phyloP scores from a whole-genome alignment of 331 rosid species.

The Acacia pycnantha region DNA sequence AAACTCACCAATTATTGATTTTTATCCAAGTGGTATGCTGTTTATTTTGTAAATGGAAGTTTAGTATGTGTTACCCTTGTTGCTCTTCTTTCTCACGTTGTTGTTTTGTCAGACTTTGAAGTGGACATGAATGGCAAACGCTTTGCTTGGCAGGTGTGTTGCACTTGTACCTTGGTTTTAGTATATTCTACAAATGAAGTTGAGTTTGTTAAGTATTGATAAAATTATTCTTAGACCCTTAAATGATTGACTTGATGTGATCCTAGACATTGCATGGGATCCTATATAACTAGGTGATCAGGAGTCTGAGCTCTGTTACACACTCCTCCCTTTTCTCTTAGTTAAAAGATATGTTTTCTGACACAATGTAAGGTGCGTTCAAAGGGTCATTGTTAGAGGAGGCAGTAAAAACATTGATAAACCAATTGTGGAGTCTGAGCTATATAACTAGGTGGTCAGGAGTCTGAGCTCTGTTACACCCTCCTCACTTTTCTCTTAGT shows the following conservation, averaged over 20 bases:
- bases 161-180: slow-evolving; percentile 7
- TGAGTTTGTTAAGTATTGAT: not conserved
- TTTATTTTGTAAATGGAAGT: not conserved
- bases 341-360: not conserved
- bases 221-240: not conserved
- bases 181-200: slow-evolving; percentile 6
- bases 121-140: slow-evolving; percentile 99
- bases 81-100: slow-evolving; percentile 26
- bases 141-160: slow-evolving; percentile 87
- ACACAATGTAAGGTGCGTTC: no score
- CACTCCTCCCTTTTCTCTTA: not conserved
- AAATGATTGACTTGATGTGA: not conserved
- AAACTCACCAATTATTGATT: slow-evolving; percentile 82
- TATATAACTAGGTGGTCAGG: not conserved
- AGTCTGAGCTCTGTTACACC: not conserved
- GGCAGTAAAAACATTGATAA: no score
- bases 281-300: not conserved
- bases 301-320: not conserved
- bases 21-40: slow-evolving; percentile 77
- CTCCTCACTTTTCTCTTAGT: not conserved
- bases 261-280: not conserved
- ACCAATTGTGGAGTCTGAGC: no score
- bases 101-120: slow-evolving; percentile 75
- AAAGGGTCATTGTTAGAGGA: no score
- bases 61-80: not conserved